These are phyloP conservation scores for Aspergillus amoenus DNA, from an alignment of 2,329 filamentous ascomycete genomes.

Conservation along the genomic window DNA sequence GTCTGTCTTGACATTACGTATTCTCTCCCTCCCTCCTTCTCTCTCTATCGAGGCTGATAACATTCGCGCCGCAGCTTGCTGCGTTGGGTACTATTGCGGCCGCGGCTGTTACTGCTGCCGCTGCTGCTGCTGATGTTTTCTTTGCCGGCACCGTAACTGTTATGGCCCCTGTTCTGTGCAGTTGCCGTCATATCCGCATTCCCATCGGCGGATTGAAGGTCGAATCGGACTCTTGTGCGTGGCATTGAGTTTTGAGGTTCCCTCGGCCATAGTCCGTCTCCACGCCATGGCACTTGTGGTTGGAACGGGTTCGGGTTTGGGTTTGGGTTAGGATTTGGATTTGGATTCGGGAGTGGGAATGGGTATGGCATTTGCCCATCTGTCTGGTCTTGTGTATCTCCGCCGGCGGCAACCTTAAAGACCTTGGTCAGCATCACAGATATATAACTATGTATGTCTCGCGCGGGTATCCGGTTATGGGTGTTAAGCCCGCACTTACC, in stretches of 20 bases:
- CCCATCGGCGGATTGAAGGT: neutral
- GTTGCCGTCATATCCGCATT: neutral
- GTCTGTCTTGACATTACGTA: too few relatives aligned
- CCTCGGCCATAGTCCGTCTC: neutral
- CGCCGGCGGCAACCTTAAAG: neutral
- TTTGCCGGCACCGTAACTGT: neutral
- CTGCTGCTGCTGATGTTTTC: neutral
- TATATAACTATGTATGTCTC: too few relatives aligned
- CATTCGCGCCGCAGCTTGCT: neutral
- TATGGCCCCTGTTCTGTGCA: neutral
- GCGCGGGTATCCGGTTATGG: too few relatives aligned
- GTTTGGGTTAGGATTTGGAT: neutral
- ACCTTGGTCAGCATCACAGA: too few relatives aligned
- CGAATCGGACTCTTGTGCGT: neutral
- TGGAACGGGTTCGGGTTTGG: neutral
- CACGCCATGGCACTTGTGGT: neutral
- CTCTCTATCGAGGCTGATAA: too few relatives aligned
- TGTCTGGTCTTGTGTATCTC: neutral
- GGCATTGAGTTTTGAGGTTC: neutral
- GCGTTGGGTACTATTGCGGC: neutral
- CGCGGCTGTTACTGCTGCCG: neutral
- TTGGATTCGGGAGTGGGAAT: neutral
- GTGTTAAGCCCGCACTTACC: constrained; percentile 13
- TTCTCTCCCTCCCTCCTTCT: too few relatives aligned
- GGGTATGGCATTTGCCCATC: neutral